Evolutionary conservation across 371 early-diverging fungal genomes (phyloP).

Genomic region (Dinochytrium kinnereticum): DNA sequence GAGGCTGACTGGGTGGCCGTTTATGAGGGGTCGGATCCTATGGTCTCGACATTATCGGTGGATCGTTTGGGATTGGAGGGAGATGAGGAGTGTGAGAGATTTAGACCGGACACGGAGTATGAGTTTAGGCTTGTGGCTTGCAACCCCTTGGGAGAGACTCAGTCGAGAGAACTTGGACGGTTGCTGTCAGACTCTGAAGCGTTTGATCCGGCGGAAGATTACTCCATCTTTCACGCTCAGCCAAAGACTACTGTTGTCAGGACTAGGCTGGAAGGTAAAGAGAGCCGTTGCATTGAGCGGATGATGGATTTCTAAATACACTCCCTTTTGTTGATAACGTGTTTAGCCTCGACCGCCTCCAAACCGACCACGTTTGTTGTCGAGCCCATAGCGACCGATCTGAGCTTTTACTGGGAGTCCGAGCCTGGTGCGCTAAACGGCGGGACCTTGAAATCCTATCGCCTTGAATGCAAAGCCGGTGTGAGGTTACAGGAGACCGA

Average conservation of each 20-base stretch:
- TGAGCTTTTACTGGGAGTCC: not conserved
- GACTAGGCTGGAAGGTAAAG: not conserved
- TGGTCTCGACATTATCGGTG: not conserved
- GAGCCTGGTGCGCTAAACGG: not conserved
- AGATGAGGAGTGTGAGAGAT: not conserved
- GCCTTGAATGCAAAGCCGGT: conserved; percentile 10
- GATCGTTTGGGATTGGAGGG: not conserved
- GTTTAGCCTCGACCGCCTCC: not conserved
- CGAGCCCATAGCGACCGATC: not conserved
- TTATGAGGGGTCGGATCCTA: not conserved
- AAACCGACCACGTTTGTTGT: not conserved
- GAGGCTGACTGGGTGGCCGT: not conserved
- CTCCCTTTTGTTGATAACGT: not conserved
- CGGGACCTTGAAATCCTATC: not conserved
- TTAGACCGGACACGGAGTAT: not conserved
- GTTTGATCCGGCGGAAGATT: not conserved
- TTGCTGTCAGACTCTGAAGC: not conserved
- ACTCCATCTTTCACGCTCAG: not conserved
- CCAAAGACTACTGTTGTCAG: not conserved
- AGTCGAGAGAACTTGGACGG: not conserved
- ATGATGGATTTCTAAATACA: not conserved
- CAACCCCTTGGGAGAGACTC: conserved; percentile 13
- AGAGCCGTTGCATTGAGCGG: not conserved
- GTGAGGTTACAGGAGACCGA: not conserved
- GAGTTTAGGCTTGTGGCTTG: not conserved